Conservation (phyloP, 352 stramenopile genomes). For the Phytophthora colocasiae region DNA sequence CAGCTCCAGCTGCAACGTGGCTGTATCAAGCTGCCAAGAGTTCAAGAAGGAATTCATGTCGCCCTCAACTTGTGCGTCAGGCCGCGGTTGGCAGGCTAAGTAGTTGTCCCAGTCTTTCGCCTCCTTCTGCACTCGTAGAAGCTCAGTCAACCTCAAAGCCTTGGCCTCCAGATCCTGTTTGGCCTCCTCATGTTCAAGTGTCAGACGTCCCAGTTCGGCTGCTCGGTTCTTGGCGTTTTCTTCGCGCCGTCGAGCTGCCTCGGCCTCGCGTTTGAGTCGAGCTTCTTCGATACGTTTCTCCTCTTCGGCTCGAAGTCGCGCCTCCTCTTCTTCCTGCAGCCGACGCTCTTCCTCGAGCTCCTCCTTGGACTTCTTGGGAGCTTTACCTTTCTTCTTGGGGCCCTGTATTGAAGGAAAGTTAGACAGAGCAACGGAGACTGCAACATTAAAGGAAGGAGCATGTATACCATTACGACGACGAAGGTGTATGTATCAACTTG, state of each 20-base stretch:
- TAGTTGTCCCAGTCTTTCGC: conserved; percentile 81
- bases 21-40: conserved; percentile 71
- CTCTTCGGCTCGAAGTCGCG: conserved; percentile 63
- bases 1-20: conserved; percentile 49
- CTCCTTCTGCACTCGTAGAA: conserved; percentile 71
- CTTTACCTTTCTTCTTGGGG: conserved; percentile 83
- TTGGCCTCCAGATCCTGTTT: conserved; percentile 68
- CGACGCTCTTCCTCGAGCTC: conserved; percentile 80
- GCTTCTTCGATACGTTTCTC: conserved; percentile 79
- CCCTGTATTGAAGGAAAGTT: conserved; percentile 36
- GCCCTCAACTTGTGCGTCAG: conserved; percentile 70
- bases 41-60: conserved; percentile 89
- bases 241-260: conserved; percentile 65
- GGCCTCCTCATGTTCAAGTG: conserved; percentile 57
- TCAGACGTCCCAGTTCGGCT: conserved; percentile 69
- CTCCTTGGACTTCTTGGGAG: conserved; percentile 84
- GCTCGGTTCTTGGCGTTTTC: conserved; percentile 69
- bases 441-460: conserved; percentile 6
- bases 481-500: neutral
- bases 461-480: conserved; percentile 21
- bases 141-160: conserved; percentile 60
- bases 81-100: conserved; percentile 70
- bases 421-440: neutral
- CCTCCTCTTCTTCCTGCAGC: conserved; percentile 79
- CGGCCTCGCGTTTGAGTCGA: conserved; percentile 59